Evolutionary conservation across 2,329 filamentous ascomycete genomes (phyloP).

Genomic region (Emergomyces pasteurianus): DNA sequence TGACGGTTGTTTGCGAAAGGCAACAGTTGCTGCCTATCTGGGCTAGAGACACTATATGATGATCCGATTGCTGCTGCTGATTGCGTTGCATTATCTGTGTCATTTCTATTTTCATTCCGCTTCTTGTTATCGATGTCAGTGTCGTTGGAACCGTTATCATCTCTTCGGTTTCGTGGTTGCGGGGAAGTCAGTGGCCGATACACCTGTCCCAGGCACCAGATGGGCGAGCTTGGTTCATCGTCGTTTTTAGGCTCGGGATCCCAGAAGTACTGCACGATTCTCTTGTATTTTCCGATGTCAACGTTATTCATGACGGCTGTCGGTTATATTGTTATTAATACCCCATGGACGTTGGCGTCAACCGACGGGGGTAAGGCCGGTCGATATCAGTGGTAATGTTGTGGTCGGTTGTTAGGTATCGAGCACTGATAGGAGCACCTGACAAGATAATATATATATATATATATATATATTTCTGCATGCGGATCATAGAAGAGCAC

Average conservation of each 20-base stretch:
- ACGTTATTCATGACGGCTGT: conserved; percentile 46
- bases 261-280: conserved; percentile 84
- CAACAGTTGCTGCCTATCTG: not conserved
- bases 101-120: not conserved
- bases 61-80: no score
- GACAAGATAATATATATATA: not conserved
- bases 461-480: not conserved
- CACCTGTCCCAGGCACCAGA: conserved; percentile 68
- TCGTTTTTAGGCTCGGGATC: conserved; percentile 82
- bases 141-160: not conserved
- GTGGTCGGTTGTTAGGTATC: not conserved
- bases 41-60: not conserved
- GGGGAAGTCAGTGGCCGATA: conserved; percentile 32
- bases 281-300: conserved; percentile 66
- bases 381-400: not conserved
- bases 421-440: not conserved
- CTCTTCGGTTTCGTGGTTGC: not conserved
- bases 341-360: not conserved
- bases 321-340: not conserved
- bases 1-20: not conserved
- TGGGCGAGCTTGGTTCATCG: conserved; percentile 50
- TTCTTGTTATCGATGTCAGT: not conserved
- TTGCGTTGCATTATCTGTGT: not conserved
- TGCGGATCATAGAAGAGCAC: not conserved
- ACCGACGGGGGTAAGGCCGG: not conserved